Evolutionary conservation across 2,329 filamentous ascomycete species (phyloP).

Genomic region (Alternaria sp.): DNA sequence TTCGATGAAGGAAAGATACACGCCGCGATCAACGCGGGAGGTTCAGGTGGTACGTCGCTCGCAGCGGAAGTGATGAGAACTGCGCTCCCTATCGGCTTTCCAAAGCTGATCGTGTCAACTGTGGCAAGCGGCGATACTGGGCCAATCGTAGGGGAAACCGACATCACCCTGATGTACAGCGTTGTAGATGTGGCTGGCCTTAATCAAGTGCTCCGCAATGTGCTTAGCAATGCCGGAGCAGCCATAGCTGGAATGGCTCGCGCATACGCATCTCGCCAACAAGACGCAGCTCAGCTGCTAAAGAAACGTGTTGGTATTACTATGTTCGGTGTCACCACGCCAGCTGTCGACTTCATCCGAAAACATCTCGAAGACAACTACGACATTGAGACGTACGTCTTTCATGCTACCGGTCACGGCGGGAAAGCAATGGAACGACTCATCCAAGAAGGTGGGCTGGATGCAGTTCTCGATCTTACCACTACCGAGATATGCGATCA

Average conservation of each 20-base stretch:
- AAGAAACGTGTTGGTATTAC: slow-evolving; percentile 69
- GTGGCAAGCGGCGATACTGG: slow-evolving; percentile 73
- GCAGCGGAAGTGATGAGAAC: slow-evolving; percentile 68
- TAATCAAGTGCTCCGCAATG: slow-evolving; percentile 66
- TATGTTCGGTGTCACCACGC: slow-evolving; percentile 80
- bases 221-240: slow-evolving; percentile 70
- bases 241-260: slow-evolving; percentile 68
- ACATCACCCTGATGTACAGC: slow-evolving; percentile 75
- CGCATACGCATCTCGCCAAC: slow-evolving; percentile 49
- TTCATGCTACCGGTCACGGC: slow-evolving; percentile 75
- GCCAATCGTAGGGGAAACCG: slow-evolving; percentile 72
- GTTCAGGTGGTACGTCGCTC: slow-evolving; percentile 70
- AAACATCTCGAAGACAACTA: slow-evolving; percentile 53
- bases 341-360: slow-evolving; percentile 67
- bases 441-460: slow-evolving; percentile 64
- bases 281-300: background rate
- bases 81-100: slow-evolving; percentile 70
- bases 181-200: slow-evolving; percentile 75
- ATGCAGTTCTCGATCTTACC: slow-evolving; percentile 75
- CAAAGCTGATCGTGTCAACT: slow-evolving; percentile 75
- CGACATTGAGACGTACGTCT: slow-evolving; percentile 68
- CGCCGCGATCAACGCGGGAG: slow-evolving; percentile 68
- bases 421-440: slow-evolving; percentile 75
- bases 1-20: slow-evolving; percentile 56
- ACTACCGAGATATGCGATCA: slow-evolving; percentile 73